These are phyloP conservation scores for Cladosporium sp. DNA, from an alignment of 2,329 filamentous ascomycete species.

Conservation along the genomic window DNA sequence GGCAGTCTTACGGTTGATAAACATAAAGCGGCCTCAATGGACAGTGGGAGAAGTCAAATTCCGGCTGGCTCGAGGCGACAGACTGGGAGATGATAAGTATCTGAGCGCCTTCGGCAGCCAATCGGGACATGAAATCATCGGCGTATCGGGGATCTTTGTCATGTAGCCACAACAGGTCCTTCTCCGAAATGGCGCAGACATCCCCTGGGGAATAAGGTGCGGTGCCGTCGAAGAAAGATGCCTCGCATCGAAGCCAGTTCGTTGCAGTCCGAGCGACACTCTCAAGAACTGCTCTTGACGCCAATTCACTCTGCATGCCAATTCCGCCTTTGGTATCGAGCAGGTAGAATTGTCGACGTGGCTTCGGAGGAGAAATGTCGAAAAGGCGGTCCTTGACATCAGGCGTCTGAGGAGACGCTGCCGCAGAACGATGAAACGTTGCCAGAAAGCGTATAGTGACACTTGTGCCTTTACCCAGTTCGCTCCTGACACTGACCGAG, in stretches of 20 bases:
- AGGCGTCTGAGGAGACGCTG: background rate
- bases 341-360: background rate
- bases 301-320: background rate
- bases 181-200: conserved; percentile 5
- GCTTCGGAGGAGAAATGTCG: background rate
- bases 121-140: background rate
- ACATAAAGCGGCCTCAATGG: conserved; percentile 20
- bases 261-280: background rate
- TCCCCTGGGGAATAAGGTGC: background rate
- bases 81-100: conserved; percentile 18
- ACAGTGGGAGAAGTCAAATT: conserved; percentile 18
- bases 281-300: background rate
- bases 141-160: conserved; percentile 1
- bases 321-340: background rate
- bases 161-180: background rate
- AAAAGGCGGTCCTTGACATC: background rate
- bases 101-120: conserved; percentile 13
- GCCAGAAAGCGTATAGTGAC: conserved; percentile 19
- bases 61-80: conserved; percentile 5
- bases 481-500: conserved; percentile 31
- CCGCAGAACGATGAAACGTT: background rate
- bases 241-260: background rate
- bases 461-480: conserved; percentile 29
- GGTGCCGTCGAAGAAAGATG: background rate
- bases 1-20: conserved; percentile 20